A percentile compares a stretch with the other conserved stretches of the same genome.
Conservation (phyloP, 352 stramenopile genomes). For the Globisporangium emineosum region DNA sequence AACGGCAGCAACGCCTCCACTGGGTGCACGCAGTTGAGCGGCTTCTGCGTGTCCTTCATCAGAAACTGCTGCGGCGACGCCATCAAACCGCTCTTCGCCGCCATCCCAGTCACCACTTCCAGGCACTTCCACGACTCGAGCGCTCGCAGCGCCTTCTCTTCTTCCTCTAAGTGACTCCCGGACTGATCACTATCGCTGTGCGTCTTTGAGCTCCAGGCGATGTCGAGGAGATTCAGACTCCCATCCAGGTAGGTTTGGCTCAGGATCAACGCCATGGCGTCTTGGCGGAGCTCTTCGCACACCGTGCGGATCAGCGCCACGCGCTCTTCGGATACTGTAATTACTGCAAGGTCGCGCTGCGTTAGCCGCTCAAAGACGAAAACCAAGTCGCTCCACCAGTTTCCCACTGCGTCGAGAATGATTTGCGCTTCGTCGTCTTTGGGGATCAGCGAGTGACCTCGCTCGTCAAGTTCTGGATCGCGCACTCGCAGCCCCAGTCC, state of each 20-base stretch:
- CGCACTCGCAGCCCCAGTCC: slow-evolving; percentile 12
- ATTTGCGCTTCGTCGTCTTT: slow-evolving; percentile 25
- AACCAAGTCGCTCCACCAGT: slow-evolving; percentile 73
- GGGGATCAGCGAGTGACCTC: not conserved
- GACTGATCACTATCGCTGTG: not conserved
- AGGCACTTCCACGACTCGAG: slow-evolving; percentile 71
- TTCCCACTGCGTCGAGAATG: slow-evolving; percentile 43
- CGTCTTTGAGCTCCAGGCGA: not conserved
- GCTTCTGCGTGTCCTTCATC: slow-evolving; percentile 29
- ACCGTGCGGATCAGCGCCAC: slow-evolving; percentile 36
- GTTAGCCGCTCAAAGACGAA: slow-evolving; percentile 37
- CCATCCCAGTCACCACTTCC: slow-evolving; percentile 41
- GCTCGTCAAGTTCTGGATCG: slow-evolving; percentile 2
- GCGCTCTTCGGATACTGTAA: slow-evolving; percentile 27
- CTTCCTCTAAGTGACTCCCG: slow-evolving; percentile 1
- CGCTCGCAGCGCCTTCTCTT: slow-evolving; percentile 36
- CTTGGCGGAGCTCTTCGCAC: slow-evolving; percentile 38
- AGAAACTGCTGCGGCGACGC: slow-evolving; percentile 46
- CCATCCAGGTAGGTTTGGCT: slow-evolving; percentile 39
- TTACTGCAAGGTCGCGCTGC: slow-evolving; percentile 19
- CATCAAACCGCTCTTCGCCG: slow-evolving; percentile 26
- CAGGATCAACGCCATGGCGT: slow-evolving; percentile 27
- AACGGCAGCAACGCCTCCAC: slow-evolving; percentile 65
- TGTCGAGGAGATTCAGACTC: slow-evolving; percentile 22
- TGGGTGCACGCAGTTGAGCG: slow-evolving; percentile 43